Evolutionary conservation across 1,139 yeast genomes (phyloP).

Genomic region (Hansenula anomala): DNA sequence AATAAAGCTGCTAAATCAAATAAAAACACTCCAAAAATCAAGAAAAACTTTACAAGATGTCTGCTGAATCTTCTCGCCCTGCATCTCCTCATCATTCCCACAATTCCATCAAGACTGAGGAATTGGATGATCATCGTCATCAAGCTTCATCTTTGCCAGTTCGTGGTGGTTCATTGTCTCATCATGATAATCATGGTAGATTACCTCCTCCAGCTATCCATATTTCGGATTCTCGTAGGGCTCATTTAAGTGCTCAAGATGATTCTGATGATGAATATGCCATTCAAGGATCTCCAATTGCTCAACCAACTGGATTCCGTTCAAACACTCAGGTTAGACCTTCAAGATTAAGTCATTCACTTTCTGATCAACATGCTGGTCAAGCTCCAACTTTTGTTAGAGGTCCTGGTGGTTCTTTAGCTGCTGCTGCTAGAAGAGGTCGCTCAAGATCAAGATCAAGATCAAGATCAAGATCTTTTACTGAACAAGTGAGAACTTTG

Average conservation of each 20-base stretch:
- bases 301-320: slow-evolving; percentile 3
- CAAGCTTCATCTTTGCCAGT: slow-evolving; percentile 43
- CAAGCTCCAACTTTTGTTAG: not conserved
- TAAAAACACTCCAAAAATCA: not conserved
- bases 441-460: slow-evolving; percentile 20
- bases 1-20: not conserved
- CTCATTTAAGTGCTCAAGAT: too few species aligned
- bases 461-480: slow-evolving; percentile 12
- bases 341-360: slow-evolving; percentile 10
- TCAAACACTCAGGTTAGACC: slow-evolving; percentile 5
- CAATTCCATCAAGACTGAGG: slow-evolving; percentile 32
- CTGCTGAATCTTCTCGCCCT: slow-evolving; percentile 22
- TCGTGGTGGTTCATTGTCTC: slow-evolving; percentile 22
- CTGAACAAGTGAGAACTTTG: slow-evolving; percentile 13
- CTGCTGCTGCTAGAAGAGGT: slow-evolving; percentile 9
- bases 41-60: slow-evolving; percentile 12
- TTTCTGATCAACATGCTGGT: not conserved
- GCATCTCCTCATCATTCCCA: slow-evolving; percentile 10
- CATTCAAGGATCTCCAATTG: slow-evolving; percentile 6
- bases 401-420: slow-evolving; percentile 1
- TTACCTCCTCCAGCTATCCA: slow-evolving; percentile 19
- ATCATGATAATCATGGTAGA: slow-evolving; percentile 4
- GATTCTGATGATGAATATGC: slow-evolving; percentile 14
- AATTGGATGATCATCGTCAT: slow-evolving; percentile 52
- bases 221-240: not conserved